phyloP scores from a whole-genome alignment of 148 eudicot genomes.

The Gaultheria prostrata region DNA sequence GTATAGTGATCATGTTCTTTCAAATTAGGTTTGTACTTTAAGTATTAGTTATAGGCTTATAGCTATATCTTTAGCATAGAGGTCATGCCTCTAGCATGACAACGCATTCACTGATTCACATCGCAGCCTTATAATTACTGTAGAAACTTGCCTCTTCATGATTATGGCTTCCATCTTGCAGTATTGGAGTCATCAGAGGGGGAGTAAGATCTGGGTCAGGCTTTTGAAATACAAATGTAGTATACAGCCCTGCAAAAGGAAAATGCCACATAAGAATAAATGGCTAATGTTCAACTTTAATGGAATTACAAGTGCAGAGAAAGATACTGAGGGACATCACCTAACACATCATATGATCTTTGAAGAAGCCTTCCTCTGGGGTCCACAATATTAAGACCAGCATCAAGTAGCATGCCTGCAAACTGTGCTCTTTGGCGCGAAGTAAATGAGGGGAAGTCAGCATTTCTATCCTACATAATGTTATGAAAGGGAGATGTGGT shows the following conservation, averaged over 20 bases:
- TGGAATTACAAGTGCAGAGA: neutral
- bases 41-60: neutral
- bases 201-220: conserved; percentile 92
- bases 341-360: conserved; percentile 78
- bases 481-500: neutral
- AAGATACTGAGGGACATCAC: conserved; percentile 31
- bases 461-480: conserved; percentile 6
- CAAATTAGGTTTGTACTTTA: neutral
- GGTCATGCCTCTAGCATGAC: conserved; percentile 2
- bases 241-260: conserved; percentile 67
- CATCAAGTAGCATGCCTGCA: conserved; percentile 73
- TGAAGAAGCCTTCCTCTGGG: conserved; percentile 90
- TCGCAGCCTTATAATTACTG: neutral
- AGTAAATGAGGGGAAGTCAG: conserved; percentile 18
- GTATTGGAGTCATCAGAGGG: conserved; percentile 83
- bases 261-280: conserved; percentile 7
- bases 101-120: neutral
- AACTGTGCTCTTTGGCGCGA: conserved; percentile 62
- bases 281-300: conserved; percentile 2
- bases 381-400: conserved; percentile 82
- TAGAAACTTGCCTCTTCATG: conserved; percentile 74
- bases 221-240: conserved; percentile 89
- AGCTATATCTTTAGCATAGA: neutral
- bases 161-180: conserved; percentile 54
- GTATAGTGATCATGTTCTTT: neutral